phyloP scores from a whole-genome alignment of 2,329 filamentous ascomycete genomes.

The Diaporthe sp. region DNA sequence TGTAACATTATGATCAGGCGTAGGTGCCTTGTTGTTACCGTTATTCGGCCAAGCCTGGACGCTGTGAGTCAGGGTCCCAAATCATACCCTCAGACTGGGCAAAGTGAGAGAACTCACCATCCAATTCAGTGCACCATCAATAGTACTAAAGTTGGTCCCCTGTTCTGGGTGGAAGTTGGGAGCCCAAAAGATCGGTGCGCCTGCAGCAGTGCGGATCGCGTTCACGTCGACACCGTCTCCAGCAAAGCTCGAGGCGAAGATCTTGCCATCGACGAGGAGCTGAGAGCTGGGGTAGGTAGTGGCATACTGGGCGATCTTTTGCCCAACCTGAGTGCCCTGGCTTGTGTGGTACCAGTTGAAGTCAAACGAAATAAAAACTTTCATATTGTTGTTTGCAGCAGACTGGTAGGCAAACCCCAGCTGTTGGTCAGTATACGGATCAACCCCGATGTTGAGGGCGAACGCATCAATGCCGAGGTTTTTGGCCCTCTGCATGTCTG shows the following conservation, averaged over 20 bases:
- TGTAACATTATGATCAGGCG: slow-evolving; percentile 48
- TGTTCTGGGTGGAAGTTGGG: slow-evolving; percentile 60
- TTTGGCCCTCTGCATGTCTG: slow-evolving; percentile 40
- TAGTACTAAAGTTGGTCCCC: slow-evolving; percentile 46
- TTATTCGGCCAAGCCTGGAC: slow-evolving; percentile 54
- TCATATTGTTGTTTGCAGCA: slow-evolving; percentile 57
- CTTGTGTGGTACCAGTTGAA: slow-evolving; percentile 58
- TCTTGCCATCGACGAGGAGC: slow-evolving; percentile 58
- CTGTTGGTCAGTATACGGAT: slow-evolving; percentile 56
- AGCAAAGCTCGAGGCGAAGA: slow-evolving; percentile 65
- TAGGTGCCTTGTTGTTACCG: slow-evolving; percentile 60
- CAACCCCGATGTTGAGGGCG: slow-evolving; percentile 46
- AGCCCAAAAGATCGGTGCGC: slow-evolving; percentile 57
- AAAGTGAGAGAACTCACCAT: background rate
- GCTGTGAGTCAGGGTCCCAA: background rate
- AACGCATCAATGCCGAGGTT: slow-evolving; percentile 44
- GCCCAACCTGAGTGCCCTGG: slow-evolving; percentile 52
- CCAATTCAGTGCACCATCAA: slow-evolving; percentile 57
- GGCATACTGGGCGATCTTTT: slow-evolving; percentile 58
- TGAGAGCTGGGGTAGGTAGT: slow-evolving; percentile 51
- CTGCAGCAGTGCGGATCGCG: slow-evolving; percentile 53
- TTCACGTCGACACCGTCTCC: slow-evolving; percentile 57
- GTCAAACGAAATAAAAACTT: slow-evolving; percentile 66
- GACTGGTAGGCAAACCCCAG: slow-evolving; percentile 60
- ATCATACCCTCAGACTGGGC: background rate